These are phyloP conservation scores for Cercophora scortea DNA, from an alignment of 495 filamentous ascomycete species.

Conservation along the genomic window DNA sequence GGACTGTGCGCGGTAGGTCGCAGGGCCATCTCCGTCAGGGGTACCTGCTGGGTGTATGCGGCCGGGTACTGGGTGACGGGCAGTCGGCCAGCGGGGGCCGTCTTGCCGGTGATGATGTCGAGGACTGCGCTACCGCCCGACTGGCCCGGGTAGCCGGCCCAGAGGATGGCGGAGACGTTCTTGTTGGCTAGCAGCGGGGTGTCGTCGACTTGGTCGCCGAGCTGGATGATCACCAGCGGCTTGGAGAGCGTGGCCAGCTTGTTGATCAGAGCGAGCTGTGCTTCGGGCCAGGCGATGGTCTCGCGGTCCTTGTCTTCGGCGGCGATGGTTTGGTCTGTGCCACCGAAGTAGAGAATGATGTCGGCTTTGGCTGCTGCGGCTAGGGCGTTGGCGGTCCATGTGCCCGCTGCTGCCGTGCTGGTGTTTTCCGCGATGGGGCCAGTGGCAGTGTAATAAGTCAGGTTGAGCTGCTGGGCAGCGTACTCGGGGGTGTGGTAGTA, in stretches of 20 bases:
- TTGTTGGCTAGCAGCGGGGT: slow-evolving; percentile 39
- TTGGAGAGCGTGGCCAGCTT: slow-evolving; percentile 26
- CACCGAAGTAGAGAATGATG: slow-evolving; percentile 34
- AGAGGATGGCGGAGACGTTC: slow-evolving; percentile 46
- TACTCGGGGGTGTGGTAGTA: slow-evolving; percentile 25
- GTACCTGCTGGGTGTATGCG: slow-evolving; percentile 29
- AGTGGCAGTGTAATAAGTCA: slow-evolving; percentile 10
- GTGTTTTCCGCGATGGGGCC: slow-evolving; percentile 34
- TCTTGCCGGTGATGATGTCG: slow-evolving; percentile 42
- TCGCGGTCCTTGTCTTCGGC: slow-evolving; percentile 31
- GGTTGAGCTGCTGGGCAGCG: slow-evolving; percentile 25
- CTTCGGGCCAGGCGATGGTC: slow-evolving; percentile 31
- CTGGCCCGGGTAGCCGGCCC: slow-evolving; percentile 48
- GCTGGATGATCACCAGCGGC: slow-evolving; percentile 30
- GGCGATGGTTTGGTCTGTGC: slow-evolving; percentile 31
- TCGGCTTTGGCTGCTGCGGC: slow-evolving; percentile 27
- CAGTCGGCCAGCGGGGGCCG: slow-evolving; percentile 49
- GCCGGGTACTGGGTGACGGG: slow-evolving; percentile 48
- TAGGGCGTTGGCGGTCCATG: slow-evolving; percentile 41
- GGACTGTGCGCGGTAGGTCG: slow-evolving; percentile 23
- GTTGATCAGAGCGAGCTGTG: slow-evolving; percentile 29
- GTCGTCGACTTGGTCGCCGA: slow-evolving; percentile 50
- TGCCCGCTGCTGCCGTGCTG: slow-evolving; percentile 46
- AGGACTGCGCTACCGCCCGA: slow-evolving; percentile 45
- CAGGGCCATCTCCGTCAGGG: slow-evolving; percentile 36